Evolutionary conservation across 768 basidiomycete species (phyloP), one percentile per base, ranked within the genome.

Genomic region (Trametes cingulata): DNA sequence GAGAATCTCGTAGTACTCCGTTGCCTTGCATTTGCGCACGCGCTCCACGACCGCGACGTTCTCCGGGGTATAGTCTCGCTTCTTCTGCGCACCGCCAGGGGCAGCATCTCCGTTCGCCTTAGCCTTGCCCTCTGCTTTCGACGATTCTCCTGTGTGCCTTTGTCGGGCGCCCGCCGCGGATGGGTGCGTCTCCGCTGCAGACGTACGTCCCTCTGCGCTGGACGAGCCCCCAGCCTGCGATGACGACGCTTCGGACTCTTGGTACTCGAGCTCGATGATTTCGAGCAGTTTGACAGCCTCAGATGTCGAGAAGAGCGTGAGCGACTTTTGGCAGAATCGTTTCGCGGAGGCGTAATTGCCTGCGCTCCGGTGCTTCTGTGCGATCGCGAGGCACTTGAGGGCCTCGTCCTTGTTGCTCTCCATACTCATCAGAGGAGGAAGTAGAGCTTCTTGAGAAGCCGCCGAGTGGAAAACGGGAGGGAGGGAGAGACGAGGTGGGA

Each of bases 391-490:
- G 70, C 91, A 93, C 67, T 89, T 86, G 58, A 88, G 72, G 36
- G 93, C 93, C 74, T 96, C 93, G 70, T 96, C 93, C 66, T 85
- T 91, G 80, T 96, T 96, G 74, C 88, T 87, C 73, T 91, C 90
- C 90, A 91, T 90, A 52, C 36, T 56, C 1, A 19, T 33, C 42
- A 43, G 20, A 14, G 17, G 5, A 29, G 6, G 86, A 85, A 39
- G 70, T 82, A 2, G 75, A 76, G 6, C 64, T 82, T 92, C 79
- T 74, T 15, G 71, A 72, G 46, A 91, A 91, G 73, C 80, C 90
- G 72, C 82, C 82, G 61, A 79, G 79, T 76, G 93, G 90, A 90
- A 81, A 79, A 33, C 22, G 17, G 13, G 36, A 52, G 37, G 49
- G 45, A 19, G 55, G 48, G 41, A 27, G 49, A 25, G 51, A 22